Conservation (phyloP, 1,139 yeast genomes). For the Zygosaccharomyces pseudobailii region DNA sequence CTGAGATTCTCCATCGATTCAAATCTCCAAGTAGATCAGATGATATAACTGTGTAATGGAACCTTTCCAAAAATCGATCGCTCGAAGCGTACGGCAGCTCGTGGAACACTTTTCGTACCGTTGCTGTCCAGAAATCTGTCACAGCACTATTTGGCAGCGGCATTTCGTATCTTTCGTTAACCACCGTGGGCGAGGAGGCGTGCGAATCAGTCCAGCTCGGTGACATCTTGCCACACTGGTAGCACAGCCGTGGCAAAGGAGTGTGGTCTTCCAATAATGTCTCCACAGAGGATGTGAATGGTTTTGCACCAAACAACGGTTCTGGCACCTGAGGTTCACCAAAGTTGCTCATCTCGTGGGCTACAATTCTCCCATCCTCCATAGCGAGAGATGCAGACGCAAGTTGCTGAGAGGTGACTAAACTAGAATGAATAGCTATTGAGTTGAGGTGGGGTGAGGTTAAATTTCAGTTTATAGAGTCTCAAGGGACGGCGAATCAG, state of each 20-base stretch:
- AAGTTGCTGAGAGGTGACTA: neutral
- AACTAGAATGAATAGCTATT: neutral
- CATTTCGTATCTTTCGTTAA: conserved; percentile 3
- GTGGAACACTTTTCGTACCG: conserved; percentile 11
- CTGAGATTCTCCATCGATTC: conserved; percentile 10
- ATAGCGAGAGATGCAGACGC: neutral
- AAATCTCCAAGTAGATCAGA: conserved; percentile 25
- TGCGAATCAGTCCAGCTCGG: conserved; percentile 10
- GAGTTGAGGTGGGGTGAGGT: neutral
- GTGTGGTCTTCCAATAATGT: neutral
- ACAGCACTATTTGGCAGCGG: neutral
- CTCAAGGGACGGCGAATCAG: neutral
- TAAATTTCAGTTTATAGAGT: neutral
- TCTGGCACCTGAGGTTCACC: neutral
- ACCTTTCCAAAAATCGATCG: conserved; percentile 27
- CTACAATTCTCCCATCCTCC: neutral
- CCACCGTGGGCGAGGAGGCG: conserved; percentile 27
- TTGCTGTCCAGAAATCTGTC: conserved; percentile 2
- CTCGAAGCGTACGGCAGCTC: conserved; percentile 10
- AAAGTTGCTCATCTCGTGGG: neutral
- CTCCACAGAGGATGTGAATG: conserved; percentile 10
- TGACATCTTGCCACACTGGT: neutral
- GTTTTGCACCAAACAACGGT: neutral
- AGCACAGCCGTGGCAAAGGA: neutral
- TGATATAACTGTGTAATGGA: conserved; percentile 29